A percentile compares a stretch with the other conserved stretches of the same genome.
These are phyloP conservation scores for Acacia concinna DNA, from an alignment of 331 rosid species.

Conservation along the genomic window DNA sequence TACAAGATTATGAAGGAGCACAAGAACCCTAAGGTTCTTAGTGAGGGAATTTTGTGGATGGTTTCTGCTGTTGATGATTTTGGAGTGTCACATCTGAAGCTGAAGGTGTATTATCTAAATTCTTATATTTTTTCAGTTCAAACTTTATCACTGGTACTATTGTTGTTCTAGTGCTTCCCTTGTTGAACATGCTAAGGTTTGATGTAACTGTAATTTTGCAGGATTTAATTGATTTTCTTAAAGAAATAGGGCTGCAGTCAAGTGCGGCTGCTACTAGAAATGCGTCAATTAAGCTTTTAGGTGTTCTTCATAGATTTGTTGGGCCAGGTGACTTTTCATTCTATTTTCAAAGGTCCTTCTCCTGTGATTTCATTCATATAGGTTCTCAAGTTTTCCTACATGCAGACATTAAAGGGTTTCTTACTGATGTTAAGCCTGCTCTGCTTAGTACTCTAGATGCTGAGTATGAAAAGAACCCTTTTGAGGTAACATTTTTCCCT, in stretches of 20 bases:
- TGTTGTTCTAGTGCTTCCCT: background rate
- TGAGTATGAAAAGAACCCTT: conserved; percentile 92
- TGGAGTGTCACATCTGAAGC: conserved; percentile 84
- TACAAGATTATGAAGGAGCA: conserved; percentile 98
- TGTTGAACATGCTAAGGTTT: conserved; percentile 3
- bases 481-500: conserved; percentile 58
- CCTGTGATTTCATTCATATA: conserved; percentile 7
- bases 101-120: conserved; percentile 58
- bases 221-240: conserved; percentile 94
- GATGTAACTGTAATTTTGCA: conserved; percentile 40
- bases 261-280: conserved; percentile 96
- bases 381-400: conserved; percentile 28
- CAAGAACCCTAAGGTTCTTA: conserved; percentile 97
- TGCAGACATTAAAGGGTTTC: conserved; percentile 96
- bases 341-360: conserved; percentile 14
- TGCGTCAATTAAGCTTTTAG: conserved; percentile 89
- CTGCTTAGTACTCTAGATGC: conserved; percentile 89
- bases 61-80: conserved; percentile 95
- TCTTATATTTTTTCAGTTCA: background rate
- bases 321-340: conserved; percentile 81
- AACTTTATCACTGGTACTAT: background rate
- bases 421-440: conserved; percentile 95
- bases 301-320: conserved; percentile 90
- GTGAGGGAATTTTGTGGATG: conserved; percentile 97
- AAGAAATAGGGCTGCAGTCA: conserved; percentile 92